Evolutionary conservation across 192 early-diverging fungal species (phyloP), one percentile per base, ranked within the genome.

Genomic region (Rhizophagus sp.): DNA sequence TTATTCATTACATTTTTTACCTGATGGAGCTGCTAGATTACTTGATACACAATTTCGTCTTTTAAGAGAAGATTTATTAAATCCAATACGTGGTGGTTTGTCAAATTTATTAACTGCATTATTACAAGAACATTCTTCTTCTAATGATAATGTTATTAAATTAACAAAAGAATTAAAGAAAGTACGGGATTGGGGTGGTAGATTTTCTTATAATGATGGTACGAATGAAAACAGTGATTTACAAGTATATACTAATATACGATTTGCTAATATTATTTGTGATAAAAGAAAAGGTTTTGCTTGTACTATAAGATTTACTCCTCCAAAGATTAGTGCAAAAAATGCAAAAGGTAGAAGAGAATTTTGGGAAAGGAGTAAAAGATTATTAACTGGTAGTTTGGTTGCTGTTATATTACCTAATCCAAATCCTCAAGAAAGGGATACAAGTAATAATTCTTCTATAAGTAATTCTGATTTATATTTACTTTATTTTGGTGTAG

Each of bases 11-110:
- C 88, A 90, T 80, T 89, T 86, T 76, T 64, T 90, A 1, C 77
- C 82, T 8, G 50, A 50, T 47, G 91, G 90, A 0, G 79, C 84
- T 57, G 84, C 80, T 9, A 84, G 88, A 10, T 83, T 88, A 36
- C 25, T 91, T 13, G 90, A 92, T 80, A 86, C 81, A 22, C 88
- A 91, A 68, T 92, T 91, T 72, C 88, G 90, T 0, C 79, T 92
- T 3, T 82, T 90, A 24, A 78, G 91, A 11, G 90, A 92, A 67
- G 91, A 92, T 39, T 81, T 90, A 78, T 69, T 91, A 49, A 76
- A 81, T n/a, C 63, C 88, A 36, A 24, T 91, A 1, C 81, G 86
- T 0, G 74, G 64, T 9, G 85, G 90, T 2, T 68, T 92, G 10
- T 52, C 57, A 24, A 76, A 78, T 36, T 90, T 90, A 75, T 66